Conservation (phyloP, 495 filamentous ascomycete genomes). For the Aspergillus carlsbadensis region DNA sequence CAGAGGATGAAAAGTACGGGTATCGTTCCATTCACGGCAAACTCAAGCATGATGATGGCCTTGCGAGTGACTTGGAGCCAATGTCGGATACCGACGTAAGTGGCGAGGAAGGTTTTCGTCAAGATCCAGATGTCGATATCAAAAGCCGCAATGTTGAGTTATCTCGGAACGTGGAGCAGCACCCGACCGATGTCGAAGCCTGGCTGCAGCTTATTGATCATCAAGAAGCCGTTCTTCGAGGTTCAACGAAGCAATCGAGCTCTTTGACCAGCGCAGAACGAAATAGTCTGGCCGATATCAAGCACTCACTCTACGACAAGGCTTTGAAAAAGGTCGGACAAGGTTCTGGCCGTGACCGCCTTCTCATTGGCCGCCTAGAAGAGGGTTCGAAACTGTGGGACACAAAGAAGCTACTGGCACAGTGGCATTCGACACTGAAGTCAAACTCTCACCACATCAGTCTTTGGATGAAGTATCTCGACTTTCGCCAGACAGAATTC, state of each 20-base stretch:
- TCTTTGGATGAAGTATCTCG: slow-evolving; percentile 73
- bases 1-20: slow-evolving; percentile 51
- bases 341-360: slow-evolving; percentile 44
- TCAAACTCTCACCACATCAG: slow-evolving; percentile 56
- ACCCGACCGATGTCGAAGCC: slow-evolving; percentile 62
- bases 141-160: slow-evolving; percentile 57
- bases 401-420: slow-evolving; percentile 52
- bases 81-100: slow-evolving; percentile 48
- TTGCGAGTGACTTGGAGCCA: slow-evolving; percentile 52
- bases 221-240: slow-evolving; percentile 62
- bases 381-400: slow-evolving; percentile 76
- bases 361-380: slow-evolving; percentile 67
- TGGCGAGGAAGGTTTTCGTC: slow-evolving; percentile 30
- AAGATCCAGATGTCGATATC: slow-evolving; percentile 38
- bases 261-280: slow-evolving; percentile 59
- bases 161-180: slow-evolving; percentile 53
- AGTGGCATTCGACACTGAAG: slow-evolving; percentile 63
- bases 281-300: slow-evolving; percentile 70
- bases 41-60: slow-evolving; percentile 50
- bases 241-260: slow-evolving; percentile 34
- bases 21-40: slow-evolving; percentile 74
- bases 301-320: slow-evolving; percentile 76
- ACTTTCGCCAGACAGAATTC: slow-evolving; percentile 72
- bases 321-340: slow-evolving; percentile 59
- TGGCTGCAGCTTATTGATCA: slow-evolving; percentile 78